A percentile compares a stretch with the other conserved stretches of the same genome.
Evolutionary conservation across 768 basidiomycete genomes (phyloP).

Genomic region (Tubosaeta sp.): DNA sequence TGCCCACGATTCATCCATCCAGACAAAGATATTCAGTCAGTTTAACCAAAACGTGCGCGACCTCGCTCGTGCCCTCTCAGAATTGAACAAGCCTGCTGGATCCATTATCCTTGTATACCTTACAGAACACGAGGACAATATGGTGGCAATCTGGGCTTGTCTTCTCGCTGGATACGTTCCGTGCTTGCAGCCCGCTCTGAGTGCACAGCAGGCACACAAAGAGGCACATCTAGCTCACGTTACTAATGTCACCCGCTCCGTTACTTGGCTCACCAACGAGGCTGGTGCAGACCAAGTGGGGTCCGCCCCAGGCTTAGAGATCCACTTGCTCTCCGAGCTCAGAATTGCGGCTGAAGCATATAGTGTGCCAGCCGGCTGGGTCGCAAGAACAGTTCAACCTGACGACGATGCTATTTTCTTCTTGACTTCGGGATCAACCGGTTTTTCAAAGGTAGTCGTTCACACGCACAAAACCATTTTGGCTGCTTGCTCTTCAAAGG

Average conservation of each 20-base stretch:
- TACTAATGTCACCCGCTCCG: slow-evolving; percentile 16
- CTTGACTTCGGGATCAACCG: slow-evolving; percentile 40
- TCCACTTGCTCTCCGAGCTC: slow-evolving; percentile 24
- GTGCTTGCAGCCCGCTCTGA: slow-evolving; percentile 31
- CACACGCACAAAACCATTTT: slow-evolving; percentile 36
- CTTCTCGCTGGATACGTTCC: slow-evolving; percentile 29
- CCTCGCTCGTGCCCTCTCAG: not conserved
- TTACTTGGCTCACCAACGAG: slow-evolving; percentile 23
- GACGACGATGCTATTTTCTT: slow-evolving; percentile 30
- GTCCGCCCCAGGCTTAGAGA: slow-evolving; percentile 16
- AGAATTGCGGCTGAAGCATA: slow-evolving; percentile 16
- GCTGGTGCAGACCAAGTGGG: slow-evolving; percentile 21
- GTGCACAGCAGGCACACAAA: slow-evolving; percentile 30
- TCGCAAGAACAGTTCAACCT: slow-evolving; percentile 10
- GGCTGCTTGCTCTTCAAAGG: slow-evolving; percentile 31
- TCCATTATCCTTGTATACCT: slow-evolving; percentile 28
- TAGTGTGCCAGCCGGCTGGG: slow-evolving; percentile 8
- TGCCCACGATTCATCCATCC: slow-evolving; percentile 27
- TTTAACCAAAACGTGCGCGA: slow-evolving; percentile 7
- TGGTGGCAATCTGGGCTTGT: slow-evolving; percentile 31
- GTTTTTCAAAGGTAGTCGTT: slow-evolving; percentile 38
- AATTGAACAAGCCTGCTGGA: slow-evolving; percentile 21
- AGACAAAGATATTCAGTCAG: slow-evolving; percentile 21
- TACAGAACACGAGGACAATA: slow-evolving; percentile 33
- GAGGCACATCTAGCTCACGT: slow-evolving; percentile 29